Percentiles rank a stretch among this genome's conserved stretches.
Conservation (phyloP, 768 basidiomycete species). For the Scleroderma bovista region DNA sequence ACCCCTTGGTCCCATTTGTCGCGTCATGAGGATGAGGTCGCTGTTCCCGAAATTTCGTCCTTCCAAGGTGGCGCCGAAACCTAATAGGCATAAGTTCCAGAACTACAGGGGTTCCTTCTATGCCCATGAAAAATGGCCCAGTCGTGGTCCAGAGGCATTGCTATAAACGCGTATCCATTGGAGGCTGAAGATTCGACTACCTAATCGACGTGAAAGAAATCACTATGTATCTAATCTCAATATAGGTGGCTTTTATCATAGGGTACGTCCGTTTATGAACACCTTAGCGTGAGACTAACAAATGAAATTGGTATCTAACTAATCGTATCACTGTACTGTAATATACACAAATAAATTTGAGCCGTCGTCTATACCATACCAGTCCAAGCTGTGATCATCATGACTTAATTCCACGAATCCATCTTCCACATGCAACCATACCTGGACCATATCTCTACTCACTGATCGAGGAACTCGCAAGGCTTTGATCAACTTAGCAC, state of each 20-base stretch:
- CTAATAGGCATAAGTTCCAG: constrained; percentile 15
- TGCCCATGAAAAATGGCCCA: constrained; percentile 6
- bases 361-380: constrained; percentile 66
- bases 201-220: too few relatives aligned
- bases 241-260: background rate
- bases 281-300: background rate
- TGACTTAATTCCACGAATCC: constrained; percentile 44
- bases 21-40: constrained; percentile 28
- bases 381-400: constrained; percentile 53
- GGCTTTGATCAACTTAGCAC: constrained; percentile 57
- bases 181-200: too few relatives aligned
- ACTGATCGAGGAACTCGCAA: constrained; percentile 25
- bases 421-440: constrained; percentile 58
- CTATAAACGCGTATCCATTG: background rate
- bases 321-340: constrained; percentile 10
- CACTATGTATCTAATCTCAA: background rate
- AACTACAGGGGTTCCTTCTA: background rate
- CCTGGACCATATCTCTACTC: constrained; percentile 29
- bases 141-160: background rate
- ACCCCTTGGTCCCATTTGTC: constrained; percentile 31
- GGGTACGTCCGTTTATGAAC: background rate
- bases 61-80: constrained; percentile 13
- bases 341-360: constrained; percentile 30
- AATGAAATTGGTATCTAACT: background rate
- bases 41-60: constrained; percentile 22